phyloP scores from a whole-genome alignment of 2,329 filamentous ascomycete genomes.

The Plenodomus biglobosus region DNA sequence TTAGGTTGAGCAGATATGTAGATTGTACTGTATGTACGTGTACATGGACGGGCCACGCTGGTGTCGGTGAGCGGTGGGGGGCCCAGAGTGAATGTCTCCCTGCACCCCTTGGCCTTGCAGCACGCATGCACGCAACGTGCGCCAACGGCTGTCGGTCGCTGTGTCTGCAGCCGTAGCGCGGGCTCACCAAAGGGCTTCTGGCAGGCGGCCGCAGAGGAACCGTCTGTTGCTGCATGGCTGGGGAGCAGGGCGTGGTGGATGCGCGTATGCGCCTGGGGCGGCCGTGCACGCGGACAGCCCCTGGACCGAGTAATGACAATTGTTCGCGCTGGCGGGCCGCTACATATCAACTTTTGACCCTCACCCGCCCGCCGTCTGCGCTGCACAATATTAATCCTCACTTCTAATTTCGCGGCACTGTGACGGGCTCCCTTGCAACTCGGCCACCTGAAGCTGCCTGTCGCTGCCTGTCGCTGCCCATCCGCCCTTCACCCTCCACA shows the following conservation, averaged over 20 bases:
- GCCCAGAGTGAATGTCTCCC: not conserved
- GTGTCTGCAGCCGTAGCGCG: too few species aligned
- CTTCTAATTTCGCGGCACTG: too few species aligned
- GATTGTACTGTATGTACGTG: too few species aligned
- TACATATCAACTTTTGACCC: not conserved
- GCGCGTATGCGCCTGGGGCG: not conserved
- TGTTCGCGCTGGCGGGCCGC: not conserved
- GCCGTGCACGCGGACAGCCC: not conserved
- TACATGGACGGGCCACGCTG: not conserved
- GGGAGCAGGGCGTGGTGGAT: not conserved
- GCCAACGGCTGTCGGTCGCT: too few species aligned
- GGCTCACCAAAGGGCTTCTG: too few species aligned
- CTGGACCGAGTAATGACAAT: not conserved
- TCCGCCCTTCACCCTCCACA: constrained; percentile 1
- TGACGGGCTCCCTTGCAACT: too few species aligned
- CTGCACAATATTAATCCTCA: too few species aligned
- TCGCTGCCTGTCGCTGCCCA: too few species aligned
- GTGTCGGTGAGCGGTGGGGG: not conserved
- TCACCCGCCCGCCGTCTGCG: not conserved
- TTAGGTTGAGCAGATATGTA: not conserved
- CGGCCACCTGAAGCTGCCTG: too few species aligned
- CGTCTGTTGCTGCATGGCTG: constrained; percentile 1
- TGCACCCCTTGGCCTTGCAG: not conserved
- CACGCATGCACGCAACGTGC: not conserved
- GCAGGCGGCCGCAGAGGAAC: not conserved